Conservation (phyloP, 441 rosid species). For the Kokia cookei region DNA sequence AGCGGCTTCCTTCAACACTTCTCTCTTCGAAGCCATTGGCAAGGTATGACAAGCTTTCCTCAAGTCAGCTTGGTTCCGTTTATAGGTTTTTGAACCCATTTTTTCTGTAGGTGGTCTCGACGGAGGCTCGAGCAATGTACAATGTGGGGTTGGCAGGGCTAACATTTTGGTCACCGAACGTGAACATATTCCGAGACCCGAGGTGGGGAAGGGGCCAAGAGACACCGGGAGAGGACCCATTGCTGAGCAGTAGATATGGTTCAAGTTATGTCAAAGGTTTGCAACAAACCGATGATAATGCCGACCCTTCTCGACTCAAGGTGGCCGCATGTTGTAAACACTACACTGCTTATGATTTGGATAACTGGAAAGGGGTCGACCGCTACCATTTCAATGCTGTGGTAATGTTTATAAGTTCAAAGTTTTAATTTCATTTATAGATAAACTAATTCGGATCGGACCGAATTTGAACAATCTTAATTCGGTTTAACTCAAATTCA, state of each 20-base stretch:
- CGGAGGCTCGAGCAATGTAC: conserved; percentile 97
- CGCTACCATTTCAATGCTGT: conserved; percentile 75
- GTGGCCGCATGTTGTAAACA: conserved; percentile 95
- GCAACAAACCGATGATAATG: conserved; percentile 61
- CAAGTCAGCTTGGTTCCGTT: no score
- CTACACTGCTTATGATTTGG: conserved; percentile 87
- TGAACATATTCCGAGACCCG: conserved; percentile 87
- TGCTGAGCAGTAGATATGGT: conserved; percentile 71
- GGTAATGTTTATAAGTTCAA: conserved; percentile 26
- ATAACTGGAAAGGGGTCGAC: conserved; percentile 79
- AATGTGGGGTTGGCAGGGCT: conserved; percentile 88
- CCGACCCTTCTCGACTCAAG: conserved; percentile 50
- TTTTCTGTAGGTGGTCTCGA: conserved; percentile 63
- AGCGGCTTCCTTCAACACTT: conserved; percentile 77
- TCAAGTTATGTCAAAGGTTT: conserved; percentile 59
- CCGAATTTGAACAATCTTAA: no score
- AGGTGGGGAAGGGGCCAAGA: conserved; percentile 99
- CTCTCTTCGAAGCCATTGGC: conserved; percentile 80
- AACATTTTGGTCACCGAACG: conserved; percentile 88
- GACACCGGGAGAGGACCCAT: conserved; percentile 95
- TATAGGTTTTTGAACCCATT: background rate
- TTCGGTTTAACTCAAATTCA: no score
- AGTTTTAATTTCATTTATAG: background rate
- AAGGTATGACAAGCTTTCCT: conserved; percentile 33
- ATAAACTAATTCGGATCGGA: no score